Percentiles rank a stretch among this genome's conserved stretches.
These are phyloP conservation scores for Kazachstania viticola DNA, from an alignment of 805 yeast species.

Conservation along the genomic window DNA sequence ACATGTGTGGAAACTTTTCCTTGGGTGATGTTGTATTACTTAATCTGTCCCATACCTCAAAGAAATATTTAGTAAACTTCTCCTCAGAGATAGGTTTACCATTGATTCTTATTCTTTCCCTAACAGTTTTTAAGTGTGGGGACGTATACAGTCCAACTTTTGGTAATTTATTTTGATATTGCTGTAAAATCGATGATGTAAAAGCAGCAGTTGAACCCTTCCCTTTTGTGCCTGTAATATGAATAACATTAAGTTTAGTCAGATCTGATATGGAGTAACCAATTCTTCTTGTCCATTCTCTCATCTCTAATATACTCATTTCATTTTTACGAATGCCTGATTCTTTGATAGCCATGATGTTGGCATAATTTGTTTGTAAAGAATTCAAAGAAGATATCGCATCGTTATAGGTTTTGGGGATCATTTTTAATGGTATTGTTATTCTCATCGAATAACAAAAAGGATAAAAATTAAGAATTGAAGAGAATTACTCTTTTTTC, in stretches of 20 bases:
- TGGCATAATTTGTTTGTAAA: slow-evolving; percentile 82
- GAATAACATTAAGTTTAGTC: slow-evolving; percentile 67
- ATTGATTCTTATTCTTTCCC: slow-evolving; percentile 83
- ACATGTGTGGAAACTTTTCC: slow-evolving; percentile 59
- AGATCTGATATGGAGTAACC: slow-evolving; percentile 60
- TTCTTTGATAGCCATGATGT: slow-evolving; percentile 70
- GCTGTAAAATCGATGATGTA: slow-evolving; percentile 63
- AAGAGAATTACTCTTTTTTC: too few species aligned
- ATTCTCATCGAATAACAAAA: slow-evolving; percentile 13
- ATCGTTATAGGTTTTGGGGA: slow-evolving; percentile 35
- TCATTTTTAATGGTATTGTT: slow-evolving; percentile 12
- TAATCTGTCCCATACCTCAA: slow-evolving; percentile 84
- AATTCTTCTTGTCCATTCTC: slow-evolving; percentile 61
- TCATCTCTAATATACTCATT: slow-evolving; percentile 73
- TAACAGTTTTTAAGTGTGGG: slow-evolving; percentile 86
- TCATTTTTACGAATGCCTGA: slow-evolving; percentile 56
- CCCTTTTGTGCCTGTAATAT: slow-evolving; percentile 96
- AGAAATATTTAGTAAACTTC: slow-evolving; percentile 77
- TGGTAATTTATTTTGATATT: slow-evolving; percentile 35
- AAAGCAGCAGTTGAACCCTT: slow-evolving; percentile 98
- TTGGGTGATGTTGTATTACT: slow-evolving; percentile 44
- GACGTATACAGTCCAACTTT: slow-evolving; percentile 92
- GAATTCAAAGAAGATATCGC: slow-evolving; percentile 79
- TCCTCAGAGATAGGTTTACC: slow-evolving; percentile 77
- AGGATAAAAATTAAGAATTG: too few species aligned